Evolutionary conservation across 2,329 filamentous ascomycete genomes (phyloP), one percentile per base, ranked within the genome.

Genomic region (Mariannaea sp.): DNA sequence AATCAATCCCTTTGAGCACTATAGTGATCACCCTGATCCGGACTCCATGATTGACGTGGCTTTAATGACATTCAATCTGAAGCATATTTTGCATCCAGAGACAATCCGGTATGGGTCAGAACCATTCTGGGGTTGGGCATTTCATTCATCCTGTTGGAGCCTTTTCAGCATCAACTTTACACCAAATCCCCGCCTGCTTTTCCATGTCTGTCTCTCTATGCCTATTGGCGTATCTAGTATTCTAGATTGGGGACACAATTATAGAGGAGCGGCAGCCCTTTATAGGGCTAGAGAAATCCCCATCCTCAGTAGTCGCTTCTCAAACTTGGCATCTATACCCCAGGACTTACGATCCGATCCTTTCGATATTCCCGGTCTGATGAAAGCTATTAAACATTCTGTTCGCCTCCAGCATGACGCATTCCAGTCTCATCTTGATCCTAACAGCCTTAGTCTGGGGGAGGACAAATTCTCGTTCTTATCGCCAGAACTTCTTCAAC

Each of bases 181-280:
- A 2, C 46, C 38, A 3, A 43, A 55, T 16, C 10, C 53, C 6
- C 5, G 10, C 2, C 17, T 8, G 12, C 40, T 62, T 13, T 59
- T 61, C 17, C 19, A 33, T 2, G 30, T 44, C 20, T 52, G 43
- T 24, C 41, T 46, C n/a, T 60, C 56, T 1, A 49, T 54, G 26
- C 56, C 58, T 7, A 26, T 32, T 0, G 49, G 47, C 12, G 5
- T 1, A 3, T 10, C 40, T 1, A 7, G 12, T 10, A 39, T 60
- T 8, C 8, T 49, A 8, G 17, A 60, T 32, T 61, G 56, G 53
- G 53, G 60, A 3, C 56, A 61, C n/a, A 8, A 54, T n/a, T 61
- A 61, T 17, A 49, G 39, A 22, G 49, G 48, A 32, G 55, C 39
- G 1, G 46, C 41, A 19, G 13, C 10, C 5, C 10, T 43, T 7